phyloP scores from a whole-genome alignment of 1,284 basidiomycete genomes.

The Leccinum pachyderme region DNA sequence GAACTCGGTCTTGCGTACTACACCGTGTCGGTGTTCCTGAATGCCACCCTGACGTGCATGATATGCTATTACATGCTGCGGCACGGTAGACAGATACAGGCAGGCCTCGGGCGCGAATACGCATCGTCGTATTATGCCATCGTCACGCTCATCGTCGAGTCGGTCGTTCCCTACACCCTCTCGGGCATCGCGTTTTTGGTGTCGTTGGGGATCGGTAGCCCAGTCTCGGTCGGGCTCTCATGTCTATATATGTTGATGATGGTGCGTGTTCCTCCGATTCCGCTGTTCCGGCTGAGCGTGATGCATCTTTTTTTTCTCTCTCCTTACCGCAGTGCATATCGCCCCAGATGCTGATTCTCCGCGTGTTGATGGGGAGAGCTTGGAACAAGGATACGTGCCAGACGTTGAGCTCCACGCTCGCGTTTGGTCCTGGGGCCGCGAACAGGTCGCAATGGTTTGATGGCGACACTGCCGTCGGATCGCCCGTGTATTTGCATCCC shows the following conservation, averaged over 20 bases:
- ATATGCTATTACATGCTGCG: constrained; percentile 26
- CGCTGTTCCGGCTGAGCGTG: not conserved
- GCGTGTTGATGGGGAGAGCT: constrained; percentile 12
- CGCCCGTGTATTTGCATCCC: not conserved
- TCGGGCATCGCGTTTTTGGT: constrained; percentile 28
- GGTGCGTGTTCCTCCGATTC: constrained; percentile 10
- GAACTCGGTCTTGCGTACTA: constrained; percentile 23
- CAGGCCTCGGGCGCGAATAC: constrained; percentile 15
- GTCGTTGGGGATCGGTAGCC: constrained; percentile 17
- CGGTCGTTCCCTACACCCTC: constrained; percentile 28
- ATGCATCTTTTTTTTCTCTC: not conserved
- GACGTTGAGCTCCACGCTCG: not conserved
- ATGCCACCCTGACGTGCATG: constrained; percentile 18
- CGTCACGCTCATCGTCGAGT: constrained; percentile 23
- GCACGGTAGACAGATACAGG: constrained; percentile 9
- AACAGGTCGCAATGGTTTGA: not conserved
- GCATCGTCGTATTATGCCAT: constrained; percentile 20
- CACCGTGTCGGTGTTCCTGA: constrained; percentile 19
- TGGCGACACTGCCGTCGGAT: not conserved
- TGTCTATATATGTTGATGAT: constrained; percentile 24
- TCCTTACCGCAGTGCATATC: constrained; percentile 25
- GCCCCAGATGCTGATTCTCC: constrained; percentile 24
- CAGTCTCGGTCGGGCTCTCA: constrained; percentile 9
- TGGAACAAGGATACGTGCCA: constrained; percentile 8
- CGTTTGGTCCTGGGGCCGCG: constrained; percentile 4